These are phyloP conservation scores for Colletotrichum sp. DNA, from an alignment of 2,329 filamentous ascomycete species.

Conservation along the genomic window DNA sequence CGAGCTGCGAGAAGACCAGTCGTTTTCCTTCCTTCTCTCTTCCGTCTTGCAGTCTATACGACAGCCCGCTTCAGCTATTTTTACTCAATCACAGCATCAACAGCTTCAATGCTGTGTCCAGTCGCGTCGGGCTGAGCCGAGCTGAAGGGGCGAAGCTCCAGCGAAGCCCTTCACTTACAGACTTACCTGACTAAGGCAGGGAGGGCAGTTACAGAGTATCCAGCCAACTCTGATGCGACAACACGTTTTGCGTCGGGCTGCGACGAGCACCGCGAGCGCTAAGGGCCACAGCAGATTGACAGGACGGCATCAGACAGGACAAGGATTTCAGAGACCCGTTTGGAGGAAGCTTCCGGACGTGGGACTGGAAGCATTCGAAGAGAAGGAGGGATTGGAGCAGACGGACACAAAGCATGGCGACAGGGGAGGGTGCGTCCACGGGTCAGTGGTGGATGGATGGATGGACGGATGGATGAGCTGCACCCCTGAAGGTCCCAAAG, in stretches of 20 bases:
- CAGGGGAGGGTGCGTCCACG: neutral
- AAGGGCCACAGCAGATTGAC: conserved; percentile 13
- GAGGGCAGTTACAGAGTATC: neutral
- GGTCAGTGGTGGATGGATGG: neutral
- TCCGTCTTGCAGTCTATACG: neutral
- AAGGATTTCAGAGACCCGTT: neutral
- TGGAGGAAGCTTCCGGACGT: neutral
- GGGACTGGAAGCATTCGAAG: neutral
- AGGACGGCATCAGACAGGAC: conserved; percentile 6
- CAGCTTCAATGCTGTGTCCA: neutral
- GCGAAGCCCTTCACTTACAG: neutral
- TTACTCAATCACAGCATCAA: neutral
- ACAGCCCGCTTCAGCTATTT: neutral
- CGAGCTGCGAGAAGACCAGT: neutral
- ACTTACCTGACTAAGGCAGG: neutral
- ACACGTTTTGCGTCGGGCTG: conserved; percentile 5
- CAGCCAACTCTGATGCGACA: neutral
- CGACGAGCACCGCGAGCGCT: neutral
- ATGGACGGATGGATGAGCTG: neutral
- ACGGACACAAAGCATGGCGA: conserved; percentile 6
- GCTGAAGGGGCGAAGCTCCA: neutral
- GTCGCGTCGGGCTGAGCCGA: neutral
- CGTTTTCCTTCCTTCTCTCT: neutral
- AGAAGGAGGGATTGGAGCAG: neutral
- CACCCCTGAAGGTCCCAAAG: neutral